A percentile compares a stretch with the other conserved stretches of the same genome.
These are phyloP conservation scores for Eutreptiella sp. DNA, from an alignment of 208 protist genomes.

Conservation along the genomic window DNA sequence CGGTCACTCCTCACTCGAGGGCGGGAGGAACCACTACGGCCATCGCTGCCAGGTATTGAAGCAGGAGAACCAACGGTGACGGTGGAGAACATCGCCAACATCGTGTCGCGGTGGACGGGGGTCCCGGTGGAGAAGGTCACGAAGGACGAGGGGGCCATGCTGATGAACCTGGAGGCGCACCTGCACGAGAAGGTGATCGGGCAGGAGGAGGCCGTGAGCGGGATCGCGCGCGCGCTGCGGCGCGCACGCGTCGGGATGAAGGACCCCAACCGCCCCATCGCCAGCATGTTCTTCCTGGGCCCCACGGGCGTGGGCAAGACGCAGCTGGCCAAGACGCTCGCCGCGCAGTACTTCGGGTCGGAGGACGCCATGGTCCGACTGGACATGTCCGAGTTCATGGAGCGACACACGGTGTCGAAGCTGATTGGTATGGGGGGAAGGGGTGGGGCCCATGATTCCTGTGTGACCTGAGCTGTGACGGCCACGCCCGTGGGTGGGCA, in stretches of 20 bases:
- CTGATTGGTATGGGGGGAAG: constrained; percentile 87
- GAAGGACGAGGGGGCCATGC: too few relatives aligned
- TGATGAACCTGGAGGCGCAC: constrained; percentile 27
- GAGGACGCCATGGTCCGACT: constrained; percentile 92
- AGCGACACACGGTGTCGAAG: constrained; percentile 84
- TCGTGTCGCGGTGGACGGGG: constrained; percentile 73
- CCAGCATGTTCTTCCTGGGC: constrained; percentile 93
- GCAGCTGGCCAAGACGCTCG: constrained; percentile 90
- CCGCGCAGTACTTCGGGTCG: constrained; percentile 90
- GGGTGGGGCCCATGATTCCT: too few relatives aligned
- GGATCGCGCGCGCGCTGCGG: constrained; percentile 87
- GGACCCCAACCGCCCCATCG: constrained; percentile 74
- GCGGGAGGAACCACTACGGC: too few relatives aligned
- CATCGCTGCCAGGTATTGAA: too few relatives aligned
- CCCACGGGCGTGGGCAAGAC: constrained; percentile 93
- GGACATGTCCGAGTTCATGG: constrained; percentile 99
- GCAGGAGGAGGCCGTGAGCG: constrained; percentile 89
- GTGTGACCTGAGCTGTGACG: too few relatives aligned
- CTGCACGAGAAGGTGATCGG: constrained; percentile 78
- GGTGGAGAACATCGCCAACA: constrained; percentile 51
- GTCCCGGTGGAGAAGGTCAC: constrained; percentile 65
- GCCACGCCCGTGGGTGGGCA: too few relatives aligned
- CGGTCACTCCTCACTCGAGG: too few relatives aligned
- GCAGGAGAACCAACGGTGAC: constrained; percentile 38
- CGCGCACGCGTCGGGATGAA: constrained; percentile 86